phyloP scores from a whole-genome alignment of 2,329 filamentous ascomycete genomes.

The Microthyrium microscopicum region DNA sequence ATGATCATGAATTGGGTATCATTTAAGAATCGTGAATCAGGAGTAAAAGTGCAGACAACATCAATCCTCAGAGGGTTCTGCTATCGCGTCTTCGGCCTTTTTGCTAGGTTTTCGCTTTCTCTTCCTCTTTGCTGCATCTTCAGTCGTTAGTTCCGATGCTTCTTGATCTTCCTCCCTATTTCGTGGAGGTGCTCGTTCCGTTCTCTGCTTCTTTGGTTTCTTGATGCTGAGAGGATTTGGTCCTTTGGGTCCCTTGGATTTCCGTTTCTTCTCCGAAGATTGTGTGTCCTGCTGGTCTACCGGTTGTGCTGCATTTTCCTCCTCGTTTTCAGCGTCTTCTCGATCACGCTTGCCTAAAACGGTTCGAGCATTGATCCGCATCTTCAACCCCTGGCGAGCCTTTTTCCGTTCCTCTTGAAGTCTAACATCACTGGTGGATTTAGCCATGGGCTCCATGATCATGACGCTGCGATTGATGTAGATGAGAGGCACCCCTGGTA shows the following conservation, averaged over 20 bases:
- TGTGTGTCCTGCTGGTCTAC: conserved; percentile 4
- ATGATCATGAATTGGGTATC: no score
- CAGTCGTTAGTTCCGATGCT: conserved; percentile 8
- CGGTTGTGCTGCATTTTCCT: conserved; percentile 19
- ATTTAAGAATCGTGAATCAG: no score
- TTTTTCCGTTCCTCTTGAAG: conserved; percentile 57
- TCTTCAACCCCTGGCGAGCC: conserved; percentile 51
- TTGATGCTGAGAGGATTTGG: conserved; percentile 57
- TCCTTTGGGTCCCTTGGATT: conserved; percentile 44
- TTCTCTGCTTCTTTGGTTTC: conserved; percentile 37
- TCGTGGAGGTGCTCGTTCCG: conserved; percentile 2
- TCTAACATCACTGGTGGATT: conserved; percentile 43
- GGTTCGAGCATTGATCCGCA: conserved; percentile 16
- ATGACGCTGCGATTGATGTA: conserved; percentile 69
- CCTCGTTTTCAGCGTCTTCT: conserved; percentile 33
- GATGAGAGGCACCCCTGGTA: conserved; percentile 58
- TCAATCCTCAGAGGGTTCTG: no score
- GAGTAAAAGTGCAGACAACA: no score
- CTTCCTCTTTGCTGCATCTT: conserved; percentile 10
- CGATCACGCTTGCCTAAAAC: conserved; percentile 19
- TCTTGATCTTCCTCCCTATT: conserved; percentile 10
- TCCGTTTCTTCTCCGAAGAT: conserved; percentile 33
- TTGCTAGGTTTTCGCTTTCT: conserved; percentile 24
- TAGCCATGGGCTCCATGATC: conserved; percentile 63
- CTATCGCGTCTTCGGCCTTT: conserved; percentile 13